A percentile compares a stretch with the other conserved stretches of the same genome.
Conservation (phyloP, 2,329 filamentous ascomycete species). For the Aspergillus sp. region DNA sequence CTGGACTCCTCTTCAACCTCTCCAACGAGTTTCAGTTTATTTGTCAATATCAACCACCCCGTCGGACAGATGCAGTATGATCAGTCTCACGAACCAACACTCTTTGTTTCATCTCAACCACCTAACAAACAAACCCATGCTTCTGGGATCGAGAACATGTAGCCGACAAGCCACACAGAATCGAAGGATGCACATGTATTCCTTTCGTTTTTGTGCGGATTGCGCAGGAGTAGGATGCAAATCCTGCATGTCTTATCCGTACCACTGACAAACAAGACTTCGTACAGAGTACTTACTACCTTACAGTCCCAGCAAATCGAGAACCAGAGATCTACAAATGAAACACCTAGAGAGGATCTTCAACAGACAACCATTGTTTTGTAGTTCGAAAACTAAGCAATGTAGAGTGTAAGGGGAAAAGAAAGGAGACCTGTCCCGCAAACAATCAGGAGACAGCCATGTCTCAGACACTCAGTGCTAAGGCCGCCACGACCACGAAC, state of each 20-base stretch:
- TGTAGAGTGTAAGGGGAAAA: neutral
- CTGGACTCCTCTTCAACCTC: too few species aligned
- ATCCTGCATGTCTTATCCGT: neutral
- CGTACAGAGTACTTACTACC: too few species aligned
- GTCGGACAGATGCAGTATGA: neutral
- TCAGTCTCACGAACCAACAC: neutral
- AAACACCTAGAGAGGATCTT: neutral
- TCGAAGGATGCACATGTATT: too few species aligned
- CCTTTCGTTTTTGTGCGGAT: too few species aligned
- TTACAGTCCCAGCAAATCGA: too few species aligned
- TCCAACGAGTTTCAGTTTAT: neutral
- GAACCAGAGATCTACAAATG: neutral
- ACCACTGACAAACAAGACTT: neutral
- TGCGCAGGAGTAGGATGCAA: neutral
- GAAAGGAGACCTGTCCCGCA: neutral
- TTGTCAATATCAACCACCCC: neutral
- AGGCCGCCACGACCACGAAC: neutral
- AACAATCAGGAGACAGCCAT: neutral
- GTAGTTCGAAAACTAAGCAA: neutral
- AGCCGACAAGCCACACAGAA: neutral
- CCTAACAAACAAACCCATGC: neutral
- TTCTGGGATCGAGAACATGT: neutral
- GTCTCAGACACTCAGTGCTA: neutral
- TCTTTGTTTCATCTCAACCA: neutral
- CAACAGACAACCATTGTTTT: too few species aligned